Evolutionary conservation across 495 filamentous ascomycete species (phyloP), one percentile per base, ranked within the genome.

Genomic region (Penicillium dipodomyicola): DNA sequence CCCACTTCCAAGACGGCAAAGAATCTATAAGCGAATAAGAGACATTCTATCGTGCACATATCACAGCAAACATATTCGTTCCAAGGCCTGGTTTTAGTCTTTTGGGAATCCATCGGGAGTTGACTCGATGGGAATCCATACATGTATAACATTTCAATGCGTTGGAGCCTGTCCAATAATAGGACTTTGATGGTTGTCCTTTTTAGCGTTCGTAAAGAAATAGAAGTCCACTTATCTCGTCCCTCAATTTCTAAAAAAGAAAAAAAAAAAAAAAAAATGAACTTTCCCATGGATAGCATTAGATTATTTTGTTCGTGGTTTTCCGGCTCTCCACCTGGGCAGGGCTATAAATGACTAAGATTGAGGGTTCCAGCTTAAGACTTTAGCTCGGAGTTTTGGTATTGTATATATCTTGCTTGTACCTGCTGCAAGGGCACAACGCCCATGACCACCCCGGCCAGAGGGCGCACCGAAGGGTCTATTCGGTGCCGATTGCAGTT

Each of bases 21-120:
- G 15, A 15, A 25, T 30, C 37, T 22, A 29, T 6, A 23, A 22
- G 49, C 49, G 49, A 30, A 52, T 52, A 20, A 12, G 11, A 49
- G 14, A 17, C 41, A 23, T 6, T 35, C 20, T 8, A 5, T 6
- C 33, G 33, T 23, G 11, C 20, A 51, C 3, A 51, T 40, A 35
- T 40, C 14, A 7, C 14, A 37, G 32, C 48, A 39, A 50, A 39
- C 23, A 29, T 12, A 41, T 44, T n/a, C 20, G 9, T 35, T 23
- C 29, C 5, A 17, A 33, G 14, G 35, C 15, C 5, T 19, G 15
- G 6, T 5, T 22, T 54, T 45, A 37, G 19, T 20, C 12, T 33
- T 23, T 44, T 19, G 41, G 20, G 29, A 23, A 33, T 45, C 40
- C 19, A 52, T 53, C 39, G 40, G 50, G 29, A n/a, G n/a, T 9